Evolutionary conservation across 192 early-diverging fungal genomes (phyloP), one percentile per base, ranked within the genome.

Genomic region (Paraglomus occultum): DNA sequence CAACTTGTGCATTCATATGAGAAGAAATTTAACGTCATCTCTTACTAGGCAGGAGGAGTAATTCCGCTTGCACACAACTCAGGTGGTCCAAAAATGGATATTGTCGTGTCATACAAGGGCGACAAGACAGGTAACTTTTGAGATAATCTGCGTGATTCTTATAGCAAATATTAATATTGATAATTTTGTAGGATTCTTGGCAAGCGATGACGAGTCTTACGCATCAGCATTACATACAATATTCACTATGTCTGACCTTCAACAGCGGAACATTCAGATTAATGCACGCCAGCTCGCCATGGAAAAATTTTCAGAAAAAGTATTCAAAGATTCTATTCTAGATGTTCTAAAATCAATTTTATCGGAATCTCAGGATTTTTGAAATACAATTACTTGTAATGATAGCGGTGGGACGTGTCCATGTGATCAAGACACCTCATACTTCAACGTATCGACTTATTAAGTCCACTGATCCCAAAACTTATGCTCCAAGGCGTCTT

Each of bases 51-150:
- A 20, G 88, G 92, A 10, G 94, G 93, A 20, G 55, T 95, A 48
- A 85, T 96, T 14, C 79, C 91, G 12, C 71, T 96, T 8, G 92
- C 88, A 12, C 87, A 96, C 71, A 85, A 91, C 71, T 94, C 92
- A 15, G 94, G 86, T 31, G 94, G 94, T 0, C 94, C 94, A 5
- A 88, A 90, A 67, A 78, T 87, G 79, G 94, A 96, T 74, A 96
- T 95, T 77, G 85, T 96, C 1, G 73, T 72, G 0, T 75, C 77
- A 1, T 83, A 81, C 51, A 69, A 78, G 62, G 79, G 71, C 39
- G 44, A 76, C 11, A 52, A 52, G 44, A 75, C 71, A 47, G 79
- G 77, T 73, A 74, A 66, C 18, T 8, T 23, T 8, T 60, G 11
- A 11, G 39, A 10, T 31, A 18, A 31, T 44, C 48, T 48, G 22